Base-by-base conservation (phyloP, 2,329 filamentous ascomycete species). In the Ascochyta koolunga region DNA sequence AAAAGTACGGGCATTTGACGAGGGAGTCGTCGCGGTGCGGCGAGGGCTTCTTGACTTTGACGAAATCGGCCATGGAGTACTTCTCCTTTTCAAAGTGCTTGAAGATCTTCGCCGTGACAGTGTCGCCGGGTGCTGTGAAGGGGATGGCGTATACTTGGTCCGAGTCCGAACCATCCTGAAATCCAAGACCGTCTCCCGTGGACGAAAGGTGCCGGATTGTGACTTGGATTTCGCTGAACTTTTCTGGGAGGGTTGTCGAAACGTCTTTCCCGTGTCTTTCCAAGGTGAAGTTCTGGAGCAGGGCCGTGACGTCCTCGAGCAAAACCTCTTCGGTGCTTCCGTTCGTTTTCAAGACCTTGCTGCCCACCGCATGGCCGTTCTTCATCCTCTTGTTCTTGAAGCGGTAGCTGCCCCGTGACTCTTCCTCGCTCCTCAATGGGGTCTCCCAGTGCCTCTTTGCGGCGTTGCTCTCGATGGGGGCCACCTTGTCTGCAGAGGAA, bases 141-240 rank as follows among this genome's bases (percentile, higher is more conserved):
- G 93, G 92, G 1, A 98, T 88, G 44, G 95, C 88, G 69, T 93
- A 97, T 73, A 97, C 76, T 78, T 88, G 81, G 51, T 85, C 79
- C 21, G 80, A 81, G 50, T 84, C 79, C n/a, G 80, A 81, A 55
- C 85, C 83, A 24, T 85, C 78, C n/a, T 85, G 83, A 53, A 90
- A 80, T 4, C 90, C 95, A 50, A 99, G 83, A 2, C 91, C 95
- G 64, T 98, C 95, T 47, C 95, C 95, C 0, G 91, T 96, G 0
- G 93, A 98, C 0, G 93, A 96, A 29, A 98, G 81, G 61, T 90
- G 86, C 6, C 86, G 76, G 53, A 98, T 87, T n/a, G 89, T 86
- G 35, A 98, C 84, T 47, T 96, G 88, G 35, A 95, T 85, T 71
- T 96, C 90, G 5, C 86, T 83, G 54, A 89, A 89, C 33, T 80